phyloP scores from a whole-genome alignment of 495 filamentous ascomycete species.

The Aspergillus ellipticus region DNA sequence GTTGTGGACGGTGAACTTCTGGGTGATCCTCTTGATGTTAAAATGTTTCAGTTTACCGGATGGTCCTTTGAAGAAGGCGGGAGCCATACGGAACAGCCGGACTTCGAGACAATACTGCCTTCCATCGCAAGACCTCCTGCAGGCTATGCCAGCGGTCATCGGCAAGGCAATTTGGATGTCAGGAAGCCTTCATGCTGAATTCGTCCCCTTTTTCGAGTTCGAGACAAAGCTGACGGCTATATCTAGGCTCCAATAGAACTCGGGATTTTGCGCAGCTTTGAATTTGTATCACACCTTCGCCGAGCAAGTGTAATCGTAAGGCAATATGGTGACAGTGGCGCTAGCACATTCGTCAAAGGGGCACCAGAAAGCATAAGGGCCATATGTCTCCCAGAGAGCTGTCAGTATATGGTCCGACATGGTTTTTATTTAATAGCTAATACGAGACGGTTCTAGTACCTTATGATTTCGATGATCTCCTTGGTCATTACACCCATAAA shows the following conservation, averaged over 20 bases:
- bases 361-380: constrained; percentile 94
- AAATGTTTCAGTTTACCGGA: constrained; percentile 97
- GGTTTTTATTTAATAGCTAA: not conserved
- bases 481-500: constrained; percentile 87
- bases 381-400: constrained; percentile 78
- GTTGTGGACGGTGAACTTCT: constrained; percentile 82
- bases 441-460: constrained; percentile 56
- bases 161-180: constrained; percentile 26
- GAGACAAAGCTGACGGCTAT: not conserved
- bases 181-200: constrained; percentile 1
- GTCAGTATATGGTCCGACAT: constrained; percentile 43
- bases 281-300: constrained; percentile 95
- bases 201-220: not conserved
- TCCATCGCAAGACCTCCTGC: constrained; percentile 71
- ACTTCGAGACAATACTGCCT: constrained; percentile 63
- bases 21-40: constrained; percentile 92
- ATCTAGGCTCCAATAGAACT: constrained; percentile 61
- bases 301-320: constrained; percentile 90
- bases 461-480: constrained; percentile 78
- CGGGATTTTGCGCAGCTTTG: constrained; percentile 81
- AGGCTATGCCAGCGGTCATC: constrained; percentile 2
- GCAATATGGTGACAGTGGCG: constrained; percentile 74
- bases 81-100: constrained; percentile 45
- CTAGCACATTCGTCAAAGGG: constrained; percentile 89
- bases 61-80: constrained; percentile 90